Evolutionary conservation across 1,139 yeast species (phyloP).

Genomic region (Kurtzmaniella natalensis): DNA sequence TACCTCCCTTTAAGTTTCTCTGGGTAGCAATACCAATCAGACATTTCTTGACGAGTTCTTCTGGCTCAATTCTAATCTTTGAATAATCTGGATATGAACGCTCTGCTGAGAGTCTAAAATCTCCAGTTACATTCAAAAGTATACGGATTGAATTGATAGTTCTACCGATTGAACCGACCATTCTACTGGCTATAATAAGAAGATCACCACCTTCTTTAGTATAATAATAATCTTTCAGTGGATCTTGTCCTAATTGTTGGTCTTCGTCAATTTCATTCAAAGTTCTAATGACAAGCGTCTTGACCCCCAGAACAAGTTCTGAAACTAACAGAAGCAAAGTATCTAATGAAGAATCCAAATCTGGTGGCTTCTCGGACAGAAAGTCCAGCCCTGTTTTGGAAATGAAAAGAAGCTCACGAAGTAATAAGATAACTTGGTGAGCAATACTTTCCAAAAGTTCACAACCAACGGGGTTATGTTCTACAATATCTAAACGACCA

Average conservation of each 20-base stretch:
- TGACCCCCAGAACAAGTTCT: slow-evolving; percentile 61
- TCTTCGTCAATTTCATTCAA: slow-evolving; percentile 36
- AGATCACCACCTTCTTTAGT: slow-evolving; percentile 66
- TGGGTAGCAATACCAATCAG: slow-evolving; percentile 54
- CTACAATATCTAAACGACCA: slow-evolving; percentile 71
- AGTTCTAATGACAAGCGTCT: slow-evolving; percentile 55
- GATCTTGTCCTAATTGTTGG: slow-evolving; percentile 10
- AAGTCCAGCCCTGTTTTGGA: slow-evolving; percentile 52
- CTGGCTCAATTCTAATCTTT: slow-evolving; percentile 54
- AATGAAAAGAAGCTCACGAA: slow-evolving; percentile 61
- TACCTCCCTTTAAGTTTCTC: slow-evolving; percentile 9
- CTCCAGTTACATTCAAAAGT: slow-evolving; percentile 56
- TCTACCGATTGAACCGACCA: slow-evolving; percentile 54
- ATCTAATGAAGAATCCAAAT: slow-evolving; percentile 55
- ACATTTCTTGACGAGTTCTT: slow-evolving; percentile 57
- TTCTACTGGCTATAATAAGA: slow-evolving; percentile 56
- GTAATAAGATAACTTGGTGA: slow-evolving; percentile 61
- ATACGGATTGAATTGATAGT: slow-evolving; percentile 44
- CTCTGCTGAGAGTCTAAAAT: slow-evolving; percentile 61
- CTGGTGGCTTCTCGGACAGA: slow-evolving; percentile 36
- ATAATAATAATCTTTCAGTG: slow-evolving; percentile 41
- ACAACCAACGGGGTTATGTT: slow-evolving; percentile 67
- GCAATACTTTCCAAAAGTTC: slow-evolving; percentile 61
- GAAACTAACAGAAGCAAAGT: slow-evolving; percentile 57
- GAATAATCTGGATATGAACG: slow-evolving; percentile 73